phyloP scores from a whole-genome alignment of 2,329 filamentous ascomycete species.

The Cladosporium phlei region DNA sequence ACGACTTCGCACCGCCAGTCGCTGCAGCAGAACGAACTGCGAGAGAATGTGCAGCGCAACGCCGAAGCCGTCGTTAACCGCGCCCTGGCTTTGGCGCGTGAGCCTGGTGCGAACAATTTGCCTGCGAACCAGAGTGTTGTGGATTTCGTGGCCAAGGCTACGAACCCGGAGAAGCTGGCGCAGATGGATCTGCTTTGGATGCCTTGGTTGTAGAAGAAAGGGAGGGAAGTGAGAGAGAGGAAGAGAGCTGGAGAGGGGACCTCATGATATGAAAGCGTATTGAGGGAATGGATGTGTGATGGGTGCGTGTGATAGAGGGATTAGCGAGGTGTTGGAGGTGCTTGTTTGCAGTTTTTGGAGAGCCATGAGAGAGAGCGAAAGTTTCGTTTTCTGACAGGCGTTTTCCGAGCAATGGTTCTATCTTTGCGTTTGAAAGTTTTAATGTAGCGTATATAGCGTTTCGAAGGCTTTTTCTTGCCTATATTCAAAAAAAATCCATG shows the following conservation, averaged over 20 bases:
- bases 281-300: neutral
- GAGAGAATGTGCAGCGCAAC: constrained; percentile 78
- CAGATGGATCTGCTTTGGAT: constrained; percentile 94
- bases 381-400: neutral
- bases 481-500: no score
- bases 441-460: constrained; percentile 8
- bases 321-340: constrained; percentile 9
- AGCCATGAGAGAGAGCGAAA: neutral
- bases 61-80: constrained; percentile 89
- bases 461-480: no score
- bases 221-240: no score
- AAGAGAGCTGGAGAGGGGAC: neutral
- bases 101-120: constrained; percentile 59
- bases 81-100: constrained; percentile 71
- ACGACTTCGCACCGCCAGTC: constrained; percentile 67
- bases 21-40: constrained; percentile 63
- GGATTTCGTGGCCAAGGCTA: constrained; percentile 85
- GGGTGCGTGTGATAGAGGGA: neutral
- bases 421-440: neutral
- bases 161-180: constrained; percentile 84
- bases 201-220: constrained; percentile 74
- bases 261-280: neutral
- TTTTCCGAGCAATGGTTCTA: no score
- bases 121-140: constrained; percentile 97
- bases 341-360: neutral